phyloP scores from a whole-genome alignment of 1,284 basidiomycete species.

The Puccinia triticina region DNA sequence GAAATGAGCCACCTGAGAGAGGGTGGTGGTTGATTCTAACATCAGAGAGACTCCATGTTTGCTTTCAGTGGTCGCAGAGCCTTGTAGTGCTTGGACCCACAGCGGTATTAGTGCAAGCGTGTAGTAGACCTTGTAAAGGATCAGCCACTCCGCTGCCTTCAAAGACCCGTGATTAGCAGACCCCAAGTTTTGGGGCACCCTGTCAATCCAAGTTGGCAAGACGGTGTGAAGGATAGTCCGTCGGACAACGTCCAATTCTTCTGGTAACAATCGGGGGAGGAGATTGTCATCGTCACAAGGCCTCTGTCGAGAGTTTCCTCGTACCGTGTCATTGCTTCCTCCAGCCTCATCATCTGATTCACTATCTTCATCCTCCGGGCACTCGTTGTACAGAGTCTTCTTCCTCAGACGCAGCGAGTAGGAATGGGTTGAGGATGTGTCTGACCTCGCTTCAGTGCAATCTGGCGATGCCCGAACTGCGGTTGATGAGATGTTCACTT shows the following conservation, averaged over 20 bases:
- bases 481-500: background rate
- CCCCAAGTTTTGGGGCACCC: no score
- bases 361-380: background rate
- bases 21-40: no score
- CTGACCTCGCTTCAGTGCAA: no score
- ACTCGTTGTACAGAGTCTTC: background rate
- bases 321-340: background rate
- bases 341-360: background rate
- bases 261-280: background rate
- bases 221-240: no score
- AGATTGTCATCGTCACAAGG: background rate
- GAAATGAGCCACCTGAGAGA: background rate
- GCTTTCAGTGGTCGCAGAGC: background rate
- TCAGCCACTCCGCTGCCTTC: no score
- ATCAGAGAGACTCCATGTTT: background rate
- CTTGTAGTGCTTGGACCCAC: background rate
- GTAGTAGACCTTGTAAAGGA: background rate
- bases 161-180: no score
- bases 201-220: no score
- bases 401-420: no score
- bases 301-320: background rate
- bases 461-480: no score
- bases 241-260: no score
- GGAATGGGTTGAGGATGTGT: background rate
- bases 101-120: background rate